Evolutionary conservation across 495 filamentous ascomycete genomes (phyloP).

Genomic region (Xylaria bambusicola): DNA sequence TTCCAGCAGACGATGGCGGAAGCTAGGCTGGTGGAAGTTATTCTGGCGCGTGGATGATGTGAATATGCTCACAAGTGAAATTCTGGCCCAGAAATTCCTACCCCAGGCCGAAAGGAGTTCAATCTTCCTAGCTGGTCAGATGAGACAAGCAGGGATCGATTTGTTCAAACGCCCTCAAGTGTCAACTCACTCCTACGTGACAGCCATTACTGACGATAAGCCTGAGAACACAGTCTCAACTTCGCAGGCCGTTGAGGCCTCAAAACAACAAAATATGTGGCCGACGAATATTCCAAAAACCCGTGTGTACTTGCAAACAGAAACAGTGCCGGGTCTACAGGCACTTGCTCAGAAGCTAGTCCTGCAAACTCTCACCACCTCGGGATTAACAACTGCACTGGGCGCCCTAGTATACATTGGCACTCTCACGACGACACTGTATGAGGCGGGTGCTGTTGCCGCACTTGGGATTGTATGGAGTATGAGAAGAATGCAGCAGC

Average conservation of each 20-base stretch:
- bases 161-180: constrained; percentile 31
- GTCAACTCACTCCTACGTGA: constrained; percentile 14
- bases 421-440: constrained; percentile 52
- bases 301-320: constrained; percentile 60
- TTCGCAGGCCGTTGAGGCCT: neutral
- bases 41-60: constrained; percentile 95
- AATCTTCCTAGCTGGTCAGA: constrained; percentile 78
- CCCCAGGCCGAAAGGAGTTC: constrained; percentile 69
- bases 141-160: constrained; percentile 61
- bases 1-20: constrained; percentile 66
- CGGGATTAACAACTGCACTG: constrained; percentile 62
- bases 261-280: constrained; percentile 31
- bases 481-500: constrained; percentile 70
- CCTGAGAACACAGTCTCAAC: neutral
- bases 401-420: constrained; percentile 71
- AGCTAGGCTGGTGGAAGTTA: constrained; percentile 89
- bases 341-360: constrained; percentile 77
- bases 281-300: constrained; percentile 56
- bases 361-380: constrained; percentile 69
- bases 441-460: constrained; percentile 78
- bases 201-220: constrained; percentile 4
- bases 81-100: constrained; percentile 74
- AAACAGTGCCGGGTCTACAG: constrained; percentile 74
- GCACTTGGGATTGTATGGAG: constrained; percentile 76
- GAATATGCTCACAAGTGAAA: constrained; percentile 72